Evolutionary conservation across 208 protist species (phyloP).

Genomic region (Leptomonas pyrrhocoris): DNA sequence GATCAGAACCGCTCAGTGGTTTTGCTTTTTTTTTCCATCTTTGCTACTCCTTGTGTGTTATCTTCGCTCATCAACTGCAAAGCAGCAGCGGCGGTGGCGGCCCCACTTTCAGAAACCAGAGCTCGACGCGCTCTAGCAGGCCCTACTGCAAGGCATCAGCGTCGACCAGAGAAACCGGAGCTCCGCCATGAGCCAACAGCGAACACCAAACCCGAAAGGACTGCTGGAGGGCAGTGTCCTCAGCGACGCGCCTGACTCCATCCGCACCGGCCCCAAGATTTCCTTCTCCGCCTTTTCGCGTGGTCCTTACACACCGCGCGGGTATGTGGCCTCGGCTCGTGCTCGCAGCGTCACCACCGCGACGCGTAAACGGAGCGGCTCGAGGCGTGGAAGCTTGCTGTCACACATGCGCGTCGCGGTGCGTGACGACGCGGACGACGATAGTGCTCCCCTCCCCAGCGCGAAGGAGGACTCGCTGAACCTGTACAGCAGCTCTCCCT

Average conservation of each 20-base stretch:
- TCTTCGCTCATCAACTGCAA: too few species aligned
- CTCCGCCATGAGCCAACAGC: constrained; percentile 1
- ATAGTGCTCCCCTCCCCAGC: neutral
- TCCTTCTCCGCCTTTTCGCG: neutral
- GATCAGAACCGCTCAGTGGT: too few species aligned
- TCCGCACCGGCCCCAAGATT: neutral
- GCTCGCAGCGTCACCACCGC: neutral
- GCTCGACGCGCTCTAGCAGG: too few species aligned
- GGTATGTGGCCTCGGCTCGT: neutral
- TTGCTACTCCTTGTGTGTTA: too few species aligned
- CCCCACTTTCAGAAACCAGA: too few species aligned
- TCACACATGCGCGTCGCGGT: constrained; percentile 26
- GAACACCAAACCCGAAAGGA: neutral
- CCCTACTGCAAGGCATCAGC: too few species aligned
- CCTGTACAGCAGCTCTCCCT: neutral
- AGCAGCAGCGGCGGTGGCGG: too few species aligned
- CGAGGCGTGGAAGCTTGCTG: constrained; percentile 23
- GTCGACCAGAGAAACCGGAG: too few species aligned
- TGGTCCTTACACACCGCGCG: neutral
- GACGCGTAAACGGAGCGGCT: neutral
- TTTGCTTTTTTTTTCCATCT: too few species aligned
- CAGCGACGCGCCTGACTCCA: neutral
- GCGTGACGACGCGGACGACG: constrained; percentile 9
- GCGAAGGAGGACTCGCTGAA: neutral
- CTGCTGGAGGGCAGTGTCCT: neutral